Conservation (phyloP, 495 filamentous ascomycete genomes). For the Cercophora newfieldiana region DNA sequence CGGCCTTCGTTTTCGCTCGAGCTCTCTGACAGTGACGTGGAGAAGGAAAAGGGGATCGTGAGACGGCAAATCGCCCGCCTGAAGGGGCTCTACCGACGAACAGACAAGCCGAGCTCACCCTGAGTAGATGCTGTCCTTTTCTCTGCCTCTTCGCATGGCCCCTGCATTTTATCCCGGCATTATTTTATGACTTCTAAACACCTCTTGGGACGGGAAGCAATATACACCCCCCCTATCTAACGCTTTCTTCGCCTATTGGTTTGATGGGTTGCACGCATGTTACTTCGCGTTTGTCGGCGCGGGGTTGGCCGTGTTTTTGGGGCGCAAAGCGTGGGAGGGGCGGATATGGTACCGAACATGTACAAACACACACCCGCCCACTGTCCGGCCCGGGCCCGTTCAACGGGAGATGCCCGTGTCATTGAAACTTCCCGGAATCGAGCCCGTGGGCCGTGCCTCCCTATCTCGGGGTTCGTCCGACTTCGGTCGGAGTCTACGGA, state of each 20-base stretch:
- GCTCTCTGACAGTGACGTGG: slow-evolving; percentile 30
- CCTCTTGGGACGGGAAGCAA: neutral
- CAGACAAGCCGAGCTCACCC: slow-evolving; percentile 16
- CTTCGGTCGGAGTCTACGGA: neutral
- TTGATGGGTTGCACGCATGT: neutral
- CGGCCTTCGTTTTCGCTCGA: slow-evolving; percentile 28
- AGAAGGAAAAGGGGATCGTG: slow-evolving; percentile 30
- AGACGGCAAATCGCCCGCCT: slow-evolving; percentile 29
- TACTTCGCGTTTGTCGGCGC: neutral
- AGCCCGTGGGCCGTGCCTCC: neutral
- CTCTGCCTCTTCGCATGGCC: neutral
- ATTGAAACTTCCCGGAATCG: neutral
- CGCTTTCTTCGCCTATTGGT: neutral
- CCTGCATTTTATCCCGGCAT: neutral
- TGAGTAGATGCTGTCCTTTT: neutral
- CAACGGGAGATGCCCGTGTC: neutral
- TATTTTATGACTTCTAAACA: neutral
- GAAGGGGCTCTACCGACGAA: slow-evolving; percentile 29
- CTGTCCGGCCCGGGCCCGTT: neutral
- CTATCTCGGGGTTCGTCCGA: neutral
- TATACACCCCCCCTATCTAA: neutral
- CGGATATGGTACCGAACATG: neutral
- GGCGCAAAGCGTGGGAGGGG: neutral
- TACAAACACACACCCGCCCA: no score
- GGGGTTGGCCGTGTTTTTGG: neutral